These are phyloP conservation scores for Clavaria fumosa DNA, from an alignment of 768 basidiomycete genomes.

Conservation along the genomic window DNA sequence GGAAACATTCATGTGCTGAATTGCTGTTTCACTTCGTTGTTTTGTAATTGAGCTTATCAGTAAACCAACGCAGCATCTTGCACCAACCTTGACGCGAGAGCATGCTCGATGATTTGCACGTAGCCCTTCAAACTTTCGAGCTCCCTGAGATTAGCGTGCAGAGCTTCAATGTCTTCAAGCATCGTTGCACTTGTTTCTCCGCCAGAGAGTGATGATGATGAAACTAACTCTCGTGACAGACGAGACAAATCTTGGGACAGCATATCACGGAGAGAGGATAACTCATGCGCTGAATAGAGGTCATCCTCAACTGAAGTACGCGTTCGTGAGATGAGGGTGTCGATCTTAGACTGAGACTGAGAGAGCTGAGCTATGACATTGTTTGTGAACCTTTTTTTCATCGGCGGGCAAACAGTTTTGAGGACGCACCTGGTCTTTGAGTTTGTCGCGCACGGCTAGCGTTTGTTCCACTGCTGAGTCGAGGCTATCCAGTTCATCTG, in stretches of 20 bases:
- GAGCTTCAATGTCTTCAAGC: slow-evolving; percentile 65
- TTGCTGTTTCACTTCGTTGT: slow-evolving; percentile 40
- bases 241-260: slow-evolving; percentile 64
- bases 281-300: slow-evolving; percentile 50
- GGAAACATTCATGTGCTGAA: slow-evolving; percentile 32
- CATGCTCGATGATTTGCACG: slow-evolving; percentile 56
- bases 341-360: slow-evolving; percentile 33
- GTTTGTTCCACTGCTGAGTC: slow-evolving; percentile 30
- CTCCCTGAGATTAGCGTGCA: slow-evolving; percentile 66
- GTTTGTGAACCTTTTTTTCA: slow-evolving; percentile 19
- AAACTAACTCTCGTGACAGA: slow-evolving; percentile 49
- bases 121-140: slow-evolving; percentile 65
- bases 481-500: slow-evolving; percentile 36
- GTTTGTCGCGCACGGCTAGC: slow-evolving; percentile 22
- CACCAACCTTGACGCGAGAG: slow-evolving; percentile 54
- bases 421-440: slow-evolving; percentile 30
- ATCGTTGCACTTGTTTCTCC: slow-evolving; percentile 42
- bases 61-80: background rate
- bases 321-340: slow-evolving; percentile 32
- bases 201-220: slow-evolving; percentile 30
- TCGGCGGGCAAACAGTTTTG: slow-evolving; percentile 8
- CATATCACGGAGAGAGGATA: slow-evolving; percentile 62
- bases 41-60: background rate
- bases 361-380: slow-evolving; percentile 40
- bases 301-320: slow-evolving; percentile 31